Base-by-base conservation (phyloP, 345 rosid genomes). In the Odontarrhena argentea region DNA sequence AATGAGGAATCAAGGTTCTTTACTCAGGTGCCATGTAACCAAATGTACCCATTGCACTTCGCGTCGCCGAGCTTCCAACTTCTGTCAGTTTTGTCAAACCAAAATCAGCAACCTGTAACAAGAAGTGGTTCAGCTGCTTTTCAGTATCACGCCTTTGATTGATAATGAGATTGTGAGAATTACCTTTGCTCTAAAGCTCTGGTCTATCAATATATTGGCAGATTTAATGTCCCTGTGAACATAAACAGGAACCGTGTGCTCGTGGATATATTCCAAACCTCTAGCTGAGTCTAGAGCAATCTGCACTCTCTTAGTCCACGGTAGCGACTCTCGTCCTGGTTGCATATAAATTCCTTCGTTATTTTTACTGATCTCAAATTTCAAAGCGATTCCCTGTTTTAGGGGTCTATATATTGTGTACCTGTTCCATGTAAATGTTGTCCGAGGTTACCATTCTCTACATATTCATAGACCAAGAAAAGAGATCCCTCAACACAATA, bases 11-110 rank as follows among this genome's bases (percentile, higher is more conserved):
- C 24, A 43, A 59, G 55, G 48, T 15, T 70, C 65, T 88, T 82
- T 83, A 91, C 99, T 94, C 99, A 0, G 97, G 99, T 15, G 99
- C 88, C 99, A 94, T 94, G 77, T 94, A 94, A 77, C 99, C 99
- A 78, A 94, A 94, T 54, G 99, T 94, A 26, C 99, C 97, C 77
- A 88, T 92, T 41, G 92, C 92, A 41, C 90, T 87, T 59, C 89
- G 85, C 14, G 96, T 82, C 1, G 91, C 82, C 48, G 80, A 8
- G 68, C 88, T 74, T 72, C 92, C 99, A n/a, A 85, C 89, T 76
- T 91, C 92, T 34, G 93, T 86, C 58, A 94, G 80, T 65, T 88
- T 94, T 30, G 99, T 78, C 69, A 94, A 84, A 36, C 99, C 97
- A 70, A 94, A 94, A 85, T 87, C 99, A 11, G 99, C 99, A 22